Conservation (phyloP, 2,329 filamentous ascomycete species). For the Talaromyces piceae region DNA sequence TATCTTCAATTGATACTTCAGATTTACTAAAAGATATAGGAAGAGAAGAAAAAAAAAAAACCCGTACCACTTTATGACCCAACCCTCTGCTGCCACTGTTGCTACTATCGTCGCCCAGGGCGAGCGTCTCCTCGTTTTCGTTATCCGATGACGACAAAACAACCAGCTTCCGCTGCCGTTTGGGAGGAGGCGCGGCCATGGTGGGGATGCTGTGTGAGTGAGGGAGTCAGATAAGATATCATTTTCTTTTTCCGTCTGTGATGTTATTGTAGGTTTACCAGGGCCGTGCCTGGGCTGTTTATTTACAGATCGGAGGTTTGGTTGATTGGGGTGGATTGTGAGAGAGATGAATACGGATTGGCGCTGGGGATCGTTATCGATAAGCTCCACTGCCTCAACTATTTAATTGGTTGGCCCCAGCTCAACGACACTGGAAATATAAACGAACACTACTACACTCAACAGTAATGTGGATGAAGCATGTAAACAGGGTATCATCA, state of each 20-base stretch:
- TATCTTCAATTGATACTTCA: not conserved
- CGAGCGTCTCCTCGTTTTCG: slow-evolving; percentile 1
- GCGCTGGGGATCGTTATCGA: no score
- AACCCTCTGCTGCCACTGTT: not conserved
- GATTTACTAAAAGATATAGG: not conserved
- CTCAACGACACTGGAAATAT: no score
- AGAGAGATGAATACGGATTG: not conserved
- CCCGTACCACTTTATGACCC: not conserved
- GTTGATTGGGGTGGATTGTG: not conserved
- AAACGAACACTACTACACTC: no score
- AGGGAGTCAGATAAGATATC: not conserved
- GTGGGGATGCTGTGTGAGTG: not conserved
- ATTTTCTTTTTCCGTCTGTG: no score
- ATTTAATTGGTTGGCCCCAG: no score
- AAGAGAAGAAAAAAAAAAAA: not conserved
- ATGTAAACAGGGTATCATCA: not conserved
- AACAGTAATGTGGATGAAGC: no score
- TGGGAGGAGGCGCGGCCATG: slow-evolving; percentile 31
- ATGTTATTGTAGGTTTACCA: not conserved
- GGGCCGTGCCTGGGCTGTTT: not conserved
- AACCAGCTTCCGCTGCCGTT: slow-evolving; percentile 29
- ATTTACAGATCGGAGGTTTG: not conserved
- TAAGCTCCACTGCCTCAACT: no score
- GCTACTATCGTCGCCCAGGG: not conserved
- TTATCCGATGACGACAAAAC: slow-evolving; percentile 21